Base-by-base conservation (phyloP, 2,329 filamentous ascomycete species). In the Zasmidium angulare region DNA sequence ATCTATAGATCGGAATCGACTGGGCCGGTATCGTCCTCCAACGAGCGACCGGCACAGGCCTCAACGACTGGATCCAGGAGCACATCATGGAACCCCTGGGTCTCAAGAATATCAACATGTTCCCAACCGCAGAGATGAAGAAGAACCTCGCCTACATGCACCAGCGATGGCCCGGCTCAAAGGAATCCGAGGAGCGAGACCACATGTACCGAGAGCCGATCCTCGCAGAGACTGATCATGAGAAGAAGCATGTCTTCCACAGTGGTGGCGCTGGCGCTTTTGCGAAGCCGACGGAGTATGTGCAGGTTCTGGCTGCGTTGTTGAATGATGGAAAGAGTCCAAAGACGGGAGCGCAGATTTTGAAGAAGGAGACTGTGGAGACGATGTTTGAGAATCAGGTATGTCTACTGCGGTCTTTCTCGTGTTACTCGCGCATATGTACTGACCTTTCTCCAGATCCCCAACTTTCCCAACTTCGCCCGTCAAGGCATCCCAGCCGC, bases 271-370 rank as follows among this genome's bases (percentile, higher is more conserved):
- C 79, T 2, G 87, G 87, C 1, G 76, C 83, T 49, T 89, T 84
- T 67, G 82, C 84, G 2, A 77, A 74, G 60, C 85, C 86, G 0
- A 77, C 78, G 10, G 86, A 89, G 49, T 89, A 87, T 65, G 77
- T 78, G 57, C 80, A 85, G 84, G 79, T 89, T 20, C 78, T 90
- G 2, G 79, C 85, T 0, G 78, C 81, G 0, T 74, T 91, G 1
- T 74, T 90, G 23, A 90, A 90, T 68, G 76, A 87, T 61, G 88
- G 88, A 48, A 82, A 76, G 0, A 85, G 81, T 29, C 84, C 87
- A 0, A 77, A 66, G 0, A 89, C 85, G 0, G 81, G 82, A 1
- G 70, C 72, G 0, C 76, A 78, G 54, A 80, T 90, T 26, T 77
- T 90, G 4, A 75, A 77, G 20, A 77, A 80, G 17, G 75, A 79